Evolutionary conservation across 2,329 filamentous ascomycete genomes (phyloP).

Genomic region (Lasiodiplodia theobromae): DNA sequence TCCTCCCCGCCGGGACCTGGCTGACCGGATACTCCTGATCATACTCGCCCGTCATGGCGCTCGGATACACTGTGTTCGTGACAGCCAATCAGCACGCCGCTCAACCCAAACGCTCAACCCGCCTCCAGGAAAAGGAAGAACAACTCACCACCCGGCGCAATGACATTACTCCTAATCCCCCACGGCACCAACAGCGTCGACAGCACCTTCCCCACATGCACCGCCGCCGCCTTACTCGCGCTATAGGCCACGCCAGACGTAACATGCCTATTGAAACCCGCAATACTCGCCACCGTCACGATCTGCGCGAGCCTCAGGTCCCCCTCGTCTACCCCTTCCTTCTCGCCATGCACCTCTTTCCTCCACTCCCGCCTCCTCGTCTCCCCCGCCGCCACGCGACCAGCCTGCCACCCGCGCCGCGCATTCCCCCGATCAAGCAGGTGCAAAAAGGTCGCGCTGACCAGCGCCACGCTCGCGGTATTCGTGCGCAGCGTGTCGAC

Average conservation of each 20-base stretch:
- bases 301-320: slow-evolving; percentile 55
- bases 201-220: slow-evolving; percentile 53
- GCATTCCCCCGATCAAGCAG: slow-evolving; percentile 55
- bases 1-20: slow-evolving; percentile 49
- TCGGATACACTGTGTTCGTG: slow-evolving; percentile 42
- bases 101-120: too few relatives aligned
- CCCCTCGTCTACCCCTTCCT: slow-evolving; percentile 37
- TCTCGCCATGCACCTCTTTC: background rate
- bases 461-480: slow-evolving; percentile 53
- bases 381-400: slow-evolving; percentile 39
- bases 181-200: slow-evolving; percentile 50
- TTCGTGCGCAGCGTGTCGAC: slow-evolving; percentile 41
- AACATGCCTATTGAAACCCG: slow-evolving; percentile 47
- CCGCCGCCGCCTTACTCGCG: slow-evolving; percentile 53
- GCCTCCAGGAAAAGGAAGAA: background rate
- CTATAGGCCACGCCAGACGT: slow-evolving; percentile 53
- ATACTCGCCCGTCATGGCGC: slow-evolving; percentile 52
- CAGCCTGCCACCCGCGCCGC: slow-evolving; percentile 48
- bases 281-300: slow-evolving; percentile 53
- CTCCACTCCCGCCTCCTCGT: slow-evolving; percentile 37
- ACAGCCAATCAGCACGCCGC: too few relatives aligned
- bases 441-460: slow-evolving; percentile 54
- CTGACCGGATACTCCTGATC: slow-evolving; percentile 41
- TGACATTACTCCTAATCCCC: slow-evolving; percentile 56
- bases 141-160: slow-evolving; percentile 48